Conservation (phyloP, 768 basidiomycete species). For the Pisolithus microcarpus region DNA sequence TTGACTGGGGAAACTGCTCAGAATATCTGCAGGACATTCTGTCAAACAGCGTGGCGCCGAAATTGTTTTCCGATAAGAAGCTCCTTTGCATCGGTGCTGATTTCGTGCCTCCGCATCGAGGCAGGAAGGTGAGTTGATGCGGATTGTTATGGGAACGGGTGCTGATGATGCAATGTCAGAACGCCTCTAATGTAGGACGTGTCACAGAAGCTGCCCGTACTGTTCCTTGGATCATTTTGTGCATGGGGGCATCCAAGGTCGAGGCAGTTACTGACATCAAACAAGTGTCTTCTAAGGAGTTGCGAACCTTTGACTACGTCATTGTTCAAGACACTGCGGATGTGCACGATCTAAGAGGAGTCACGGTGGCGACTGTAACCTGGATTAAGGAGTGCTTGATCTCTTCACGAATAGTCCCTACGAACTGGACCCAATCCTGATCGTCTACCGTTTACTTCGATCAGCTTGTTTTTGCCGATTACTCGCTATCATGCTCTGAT, state of each 20-base stretch:
- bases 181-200: slow-evolving; percentile 21
- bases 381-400: slow-evolving; percentile 81
- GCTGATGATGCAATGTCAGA: slow-evolving; percentile 14
- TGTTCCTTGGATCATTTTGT: slow-evolving; percentile 61
- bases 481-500: slow-evolving; percentile 4
- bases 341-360: slow-evolving; percentile 20
- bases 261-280: slow-evolving; percentile 52
- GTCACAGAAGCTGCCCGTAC: slow-evolving; percentile 35
- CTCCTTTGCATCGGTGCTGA: slow-evolving; percentile 58
- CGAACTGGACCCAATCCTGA: slow-evolving; percentile 6
- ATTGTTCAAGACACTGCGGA: slow-evolving; percentile 44
- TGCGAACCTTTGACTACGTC: slow-evolving; percentile 49
- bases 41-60: slow-evolving; percentile 47
- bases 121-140: slow-evolving; percentile 15
- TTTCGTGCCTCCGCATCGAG: slow-evolving; percentile 36
- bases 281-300: slow-evolving; percentile 18
- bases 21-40: slow-evolving; percentile 57
- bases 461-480: slow-evolving; percentile 2
- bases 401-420: slow-evolving; percentile 45
- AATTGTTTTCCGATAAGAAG: slow-evolving; percentile 46
- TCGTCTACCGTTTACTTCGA: neutral
- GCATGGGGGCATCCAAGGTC: slow-evolving; percentile 70
- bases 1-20: slow-evolving; percentile 40
- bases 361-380: slow-evolving; percentile 43
- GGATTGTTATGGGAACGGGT: too few relatives aligned